A percentile compares a stretch with the other conserved stretches of the same genome.
Conservation (phyloP, 129 eudicot genomes). For the Saposhnikovia divaricata region DNA sequence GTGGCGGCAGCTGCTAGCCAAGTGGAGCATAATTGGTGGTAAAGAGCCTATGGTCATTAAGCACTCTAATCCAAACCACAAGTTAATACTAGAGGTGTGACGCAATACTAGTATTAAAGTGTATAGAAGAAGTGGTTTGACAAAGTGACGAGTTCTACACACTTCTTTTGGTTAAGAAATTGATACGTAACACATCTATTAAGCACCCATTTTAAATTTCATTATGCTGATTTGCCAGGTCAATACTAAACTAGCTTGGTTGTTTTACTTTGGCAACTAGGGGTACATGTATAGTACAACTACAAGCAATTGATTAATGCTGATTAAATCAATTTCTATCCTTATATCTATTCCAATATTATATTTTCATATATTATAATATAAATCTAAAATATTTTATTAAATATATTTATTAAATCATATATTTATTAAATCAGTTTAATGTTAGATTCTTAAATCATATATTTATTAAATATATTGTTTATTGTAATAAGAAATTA, state of each 20-base stretch:
- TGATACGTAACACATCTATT: neutral
- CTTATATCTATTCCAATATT: too few relatives aligned
- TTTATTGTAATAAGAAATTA: too few relatives aligned
- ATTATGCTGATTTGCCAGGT: neutral
- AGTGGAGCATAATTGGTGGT: neutral
- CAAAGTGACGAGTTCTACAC: neutral
- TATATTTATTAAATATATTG: too few relatives aligned
- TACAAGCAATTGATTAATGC: too few relatives aligned
- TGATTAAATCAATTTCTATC: too few relatives aligned
- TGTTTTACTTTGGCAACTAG: neutral
- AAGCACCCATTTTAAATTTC: neutral
- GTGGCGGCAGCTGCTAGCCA: neutral
- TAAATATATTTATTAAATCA: too few relatives aligned
- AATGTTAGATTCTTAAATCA: too few relatives aligned
- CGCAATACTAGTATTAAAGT: neutral
- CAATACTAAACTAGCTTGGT: too few relatives aligned
- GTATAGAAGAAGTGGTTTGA: neutral
- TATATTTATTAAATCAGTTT: too few relatives aligned
- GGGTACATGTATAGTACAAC: neutral
- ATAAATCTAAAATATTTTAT: too few relatives aligned
- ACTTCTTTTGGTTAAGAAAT: neutral
- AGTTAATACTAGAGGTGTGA: neutral
- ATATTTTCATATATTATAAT: too few relatives aligned
- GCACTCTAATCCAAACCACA: neutral
- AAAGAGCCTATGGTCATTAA: neutral